Evolutionary conservation across 2,329 filamentous ascomycete species (phyloP).

Genomic region (Trematosphaeria pertusa): DNA sequence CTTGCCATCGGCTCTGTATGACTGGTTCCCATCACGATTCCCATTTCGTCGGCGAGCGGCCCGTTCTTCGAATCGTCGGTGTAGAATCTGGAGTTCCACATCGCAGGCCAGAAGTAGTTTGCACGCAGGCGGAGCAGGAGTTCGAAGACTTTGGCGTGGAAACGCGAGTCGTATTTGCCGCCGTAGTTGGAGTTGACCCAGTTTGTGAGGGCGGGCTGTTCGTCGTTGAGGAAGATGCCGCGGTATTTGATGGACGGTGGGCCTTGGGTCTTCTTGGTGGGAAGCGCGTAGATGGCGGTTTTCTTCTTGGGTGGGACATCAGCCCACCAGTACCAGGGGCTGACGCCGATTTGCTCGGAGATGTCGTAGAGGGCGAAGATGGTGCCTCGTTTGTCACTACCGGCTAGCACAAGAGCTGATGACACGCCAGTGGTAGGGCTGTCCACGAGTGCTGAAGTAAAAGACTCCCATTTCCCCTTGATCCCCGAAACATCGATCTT

Average conservation of each 20-base stretch:
- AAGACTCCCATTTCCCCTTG: constrained; percentile 71
- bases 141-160: constrained; percentile 73
- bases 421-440: constrained; percentile 62
- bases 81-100: constrained; percentile 73
- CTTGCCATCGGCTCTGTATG: constrained; percentile 74
- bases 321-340: constrained; percentile 72
- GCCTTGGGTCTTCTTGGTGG: constrained; percentile 60
- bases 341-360: constrained; percentile 74
- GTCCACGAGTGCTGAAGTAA: constrained; percentile 63
- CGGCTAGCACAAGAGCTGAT: constrained; percentile 68
- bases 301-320: constrained; percentile 63
- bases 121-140: constrained; percentile 71
- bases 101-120: constrained; percentile 76
- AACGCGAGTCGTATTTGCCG: constrained; percentile 59
- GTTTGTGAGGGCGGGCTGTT: constrained; percentile 68
- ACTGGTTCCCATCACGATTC: constrained; percentile 72
- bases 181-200: constrained; percentile 65
- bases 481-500: constrained; percentile 65
- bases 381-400: constrained; percentile 67
- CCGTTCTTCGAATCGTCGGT: constrained; percentile 72
- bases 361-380: constrained; percentile 74
- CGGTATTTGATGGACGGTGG: constrained; percentile 70
- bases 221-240: constrained; percentile 73
- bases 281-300: constrained; percentile 62
- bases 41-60: constrained; percentile 71